These are phyloP conservation scores for Citrullus amarus DNA, from an alignment of 306 rosid genomes.

Conservation along the genomic window DNA sequence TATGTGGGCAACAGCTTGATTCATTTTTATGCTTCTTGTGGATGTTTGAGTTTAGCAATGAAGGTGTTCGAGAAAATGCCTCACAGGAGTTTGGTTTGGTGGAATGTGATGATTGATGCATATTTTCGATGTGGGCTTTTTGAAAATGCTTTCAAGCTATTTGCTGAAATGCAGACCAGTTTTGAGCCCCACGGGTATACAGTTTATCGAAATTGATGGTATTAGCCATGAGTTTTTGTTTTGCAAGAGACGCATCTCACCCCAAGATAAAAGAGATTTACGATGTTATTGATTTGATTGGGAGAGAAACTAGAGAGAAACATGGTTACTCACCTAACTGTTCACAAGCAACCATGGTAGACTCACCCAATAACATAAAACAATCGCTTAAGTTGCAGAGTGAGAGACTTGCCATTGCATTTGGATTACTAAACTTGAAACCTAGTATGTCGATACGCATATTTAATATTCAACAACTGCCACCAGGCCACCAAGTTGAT, in stretches of 20 bases:
- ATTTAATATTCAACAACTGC: constrained; percentile 59
- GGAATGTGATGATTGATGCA: constrained; percentile 72
- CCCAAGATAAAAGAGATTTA: constrained; percentile 38
- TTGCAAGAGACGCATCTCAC: constrained; percentile 65
- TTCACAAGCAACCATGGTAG: constrained; percentile 44
- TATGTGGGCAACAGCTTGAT: no score
- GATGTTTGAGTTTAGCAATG: constrained; percentile 39
- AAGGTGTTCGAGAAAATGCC: constrained; percentile 44
- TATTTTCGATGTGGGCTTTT: constrained; percentile 37
- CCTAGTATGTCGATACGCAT: constrained; percentile 38
- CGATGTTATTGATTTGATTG: constrained; percentile 26
- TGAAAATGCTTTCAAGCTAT: constrained; percentile 36
- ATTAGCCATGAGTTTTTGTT: constrained; percentile 49
- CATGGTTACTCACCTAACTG: constrained; percentile 35
- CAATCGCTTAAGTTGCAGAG: constrained; percentile 44
- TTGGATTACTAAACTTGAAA: no score
- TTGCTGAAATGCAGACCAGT: constrained; percentile 37
- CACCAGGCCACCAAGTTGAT: constrained; percentile 51
- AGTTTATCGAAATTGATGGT: constrained; percentile 56
- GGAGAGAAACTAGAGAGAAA: constrained; percentile 29
- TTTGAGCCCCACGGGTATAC: constrained; percentile 66
- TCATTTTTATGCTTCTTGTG: constrained; percentile 31
- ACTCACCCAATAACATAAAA: constrained; percentile 30
- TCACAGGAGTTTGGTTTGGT: constrained; percentile 49
- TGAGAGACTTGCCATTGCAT: constrained; percentile 27